These are phyloP conservation scores for Plectosphaerella sp. DNA, from an alignment of 2,329 filamentous ascomycete genomes.

Conservation along the genomic window DNA sequence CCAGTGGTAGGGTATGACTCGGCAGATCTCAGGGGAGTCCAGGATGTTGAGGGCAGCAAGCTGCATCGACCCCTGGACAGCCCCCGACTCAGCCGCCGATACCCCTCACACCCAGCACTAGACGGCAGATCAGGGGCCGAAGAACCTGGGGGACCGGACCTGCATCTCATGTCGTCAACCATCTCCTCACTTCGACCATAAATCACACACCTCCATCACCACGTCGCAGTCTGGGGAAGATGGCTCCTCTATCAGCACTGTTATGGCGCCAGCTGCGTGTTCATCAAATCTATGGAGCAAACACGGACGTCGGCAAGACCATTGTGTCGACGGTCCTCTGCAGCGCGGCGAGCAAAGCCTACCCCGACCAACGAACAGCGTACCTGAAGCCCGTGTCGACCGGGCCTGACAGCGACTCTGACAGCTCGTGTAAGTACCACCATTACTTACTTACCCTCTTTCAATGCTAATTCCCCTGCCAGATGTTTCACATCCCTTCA, in stretches of 20 bases:
- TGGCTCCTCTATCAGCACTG: conserved; percentile 50
- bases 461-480: background rate
- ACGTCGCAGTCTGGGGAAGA: conserved; percentile 9
- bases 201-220: background rate
- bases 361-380: conserved; percentile 42
- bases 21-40: too few species aligned
- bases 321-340: conserved; percentile 71
- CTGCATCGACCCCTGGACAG: too few species aligned
- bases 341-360: conserved; percentile 49
- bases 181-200: background rate
- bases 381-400: conserved; percentile 84
- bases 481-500: background rate
- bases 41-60: too few species aligned
- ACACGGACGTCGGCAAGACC: conserved; percentile 83
- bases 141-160: background rate
- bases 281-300: conserved; percentile 77
- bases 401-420: conserved; percentile 63
- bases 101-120: too few species aligned
- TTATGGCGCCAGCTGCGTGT: conserved; percentile 66
- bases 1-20: too few species aligned
- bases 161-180: background rate
- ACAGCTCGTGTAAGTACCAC: conserved; percentile 53
- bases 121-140: too few species aligned
- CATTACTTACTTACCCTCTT: background rate
- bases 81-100: too few species aligned